phyloP scores from a whole-genome alignment of 164 flowering plant species.

The Malania oleifera region DNA sequence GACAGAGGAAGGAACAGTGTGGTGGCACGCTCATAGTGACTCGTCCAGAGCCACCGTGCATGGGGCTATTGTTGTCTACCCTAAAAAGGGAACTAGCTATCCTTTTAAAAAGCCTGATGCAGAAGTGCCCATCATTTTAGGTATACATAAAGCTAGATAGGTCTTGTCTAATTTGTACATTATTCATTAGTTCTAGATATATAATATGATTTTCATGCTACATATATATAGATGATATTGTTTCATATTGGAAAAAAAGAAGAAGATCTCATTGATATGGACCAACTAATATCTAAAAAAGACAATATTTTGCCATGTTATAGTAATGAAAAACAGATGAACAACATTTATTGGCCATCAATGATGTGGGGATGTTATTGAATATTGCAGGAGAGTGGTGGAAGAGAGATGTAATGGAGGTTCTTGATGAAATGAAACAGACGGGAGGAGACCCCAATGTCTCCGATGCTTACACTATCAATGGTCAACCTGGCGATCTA shows the following conservation, averaged over 20 bases:
- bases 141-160: background rate
- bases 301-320: too few relatives aligned
- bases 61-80: conserved; percentile 19
- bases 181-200: too few relatives aligned
- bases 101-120: conserved; percentile 24
- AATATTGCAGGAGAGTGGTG: conserved; percentile 61
- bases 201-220: too few relatives aligned
- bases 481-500: conserved; percentile 60
- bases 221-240: too few relatives aligned
- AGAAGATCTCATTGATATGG: too few relatives aligned
- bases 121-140: conserved; percentile 19
- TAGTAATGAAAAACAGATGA: too few relatives aligned
- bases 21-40: conserved; percentile 35
- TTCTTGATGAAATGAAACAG: conserved; percentile 9
- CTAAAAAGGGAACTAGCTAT: conserved; percentile 9
- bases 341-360: too few relatives aligned
- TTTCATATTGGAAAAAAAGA: too few relatives aligned
- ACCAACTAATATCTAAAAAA: too few relatives aligned
- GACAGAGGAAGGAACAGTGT: conserved; percentile 21
- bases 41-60: conserved; percentile 27
- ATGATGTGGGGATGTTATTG: too few relatives aligned
- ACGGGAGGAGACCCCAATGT: conserved; percentile 34
- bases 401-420: conserved; percentile 33
- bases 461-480: conserved; percentile 52
- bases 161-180: too few relatives aligned